Evolutionary conservation across 2,329 filamentous ascomycete species (phyloP).

Genomic region (Talaromyces islandicus): DNA sequence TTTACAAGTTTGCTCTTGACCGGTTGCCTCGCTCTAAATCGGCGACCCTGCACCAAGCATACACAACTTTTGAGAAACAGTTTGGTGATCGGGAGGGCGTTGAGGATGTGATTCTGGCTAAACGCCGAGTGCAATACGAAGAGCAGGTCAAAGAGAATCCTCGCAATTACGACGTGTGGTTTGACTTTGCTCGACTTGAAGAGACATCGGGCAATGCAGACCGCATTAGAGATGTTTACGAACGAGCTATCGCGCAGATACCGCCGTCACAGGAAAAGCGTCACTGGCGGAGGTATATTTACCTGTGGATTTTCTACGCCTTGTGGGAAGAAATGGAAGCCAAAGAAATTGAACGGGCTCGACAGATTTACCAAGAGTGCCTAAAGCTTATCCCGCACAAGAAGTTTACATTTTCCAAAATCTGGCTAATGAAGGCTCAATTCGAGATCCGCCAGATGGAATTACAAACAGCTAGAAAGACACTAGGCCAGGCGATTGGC

Average conservation of each 20-base stretch:
- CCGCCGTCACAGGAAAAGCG: slow-evolving; percentile 94
- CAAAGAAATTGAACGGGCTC: slow-evolving; percentile 69
- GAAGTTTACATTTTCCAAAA: slow-evolving; percentile 93
- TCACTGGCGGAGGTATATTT: slow-evolving; percentile 95
- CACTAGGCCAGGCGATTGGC: slow-evolving; percentile 81
- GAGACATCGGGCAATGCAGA: slow-evolving; percentile 78
- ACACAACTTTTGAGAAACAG: slow-evolving; percentile 97
- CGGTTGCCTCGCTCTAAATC: slow-evolving; percentile 84
- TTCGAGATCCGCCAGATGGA: slow-evolving; percentile 88
- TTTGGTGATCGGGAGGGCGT: slow-evolving; percentile 90
- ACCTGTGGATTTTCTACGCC: slow-evolving; percentile 96
- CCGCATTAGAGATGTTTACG: slow-evolving; percentile 85
- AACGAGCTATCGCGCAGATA: slow-evolving; percentile 89
- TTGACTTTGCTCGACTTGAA: slow-evolving; percentile 88
- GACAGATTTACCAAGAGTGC: slow-evolving; percentile 87
- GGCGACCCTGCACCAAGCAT: slow-evolving; percentile 79
- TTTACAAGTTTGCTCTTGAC: slow-evolving; percentile 95
- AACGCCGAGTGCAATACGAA: slow-evolving; percentile 88
- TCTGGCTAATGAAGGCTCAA: slow-evolving; percentile 90
- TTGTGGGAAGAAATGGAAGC: slow-evolving; percentile 88
- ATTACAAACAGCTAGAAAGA: slow-evolving; percentile 74
- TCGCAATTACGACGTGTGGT: slow-evolving; percentile 96
- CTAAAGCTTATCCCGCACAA: slow-evolving; percentile 87
- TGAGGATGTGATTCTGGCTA: slow-evolving; percentile 92
- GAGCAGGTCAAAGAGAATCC: slow-evolving; percentile 89